Evolutionary conservation across 176 grass and related monocot genomes (phyloP), one percentile per base, ranked within the genome.

Genomic region (Ensete ventricosum): DNA sequence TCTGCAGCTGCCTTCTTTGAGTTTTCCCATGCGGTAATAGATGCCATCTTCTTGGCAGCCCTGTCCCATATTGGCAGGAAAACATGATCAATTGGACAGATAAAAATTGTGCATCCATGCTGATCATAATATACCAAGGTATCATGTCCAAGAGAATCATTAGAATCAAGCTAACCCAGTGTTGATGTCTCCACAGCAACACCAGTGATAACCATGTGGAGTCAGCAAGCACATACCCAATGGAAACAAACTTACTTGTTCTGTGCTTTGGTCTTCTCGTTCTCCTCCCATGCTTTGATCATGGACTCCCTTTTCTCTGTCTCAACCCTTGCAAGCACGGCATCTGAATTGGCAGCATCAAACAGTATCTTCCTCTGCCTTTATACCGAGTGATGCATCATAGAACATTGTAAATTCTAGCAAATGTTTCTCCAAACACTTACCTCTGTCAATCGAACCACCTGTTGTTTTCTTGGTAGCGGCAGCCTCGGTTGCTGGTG

Each of bases 211-310:
- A 43, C 5, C 34, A 43, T 43, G 34, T 43, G 34, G 34, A 43
- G 34, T 43, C 4, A 43, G 4, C 34, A 43, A 43, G 34, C 5
- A 4, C 3, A 43, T 6, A 43, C 34, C 34, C 34, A 43, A 43
- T 43, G 4, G 34, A 43, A 43, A 43, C 29, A 21, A 63, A 51
- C 77, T 74, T 89, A 93, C 94, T 84, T 98, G 71, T 98, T 91
- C 10, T 98, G 82, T 52, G 90, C 90, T 69, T 89, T 93, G 7
- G 84, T 64, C 73, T 98, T 98, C 68, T 89, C 82, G 27, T 87
- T 98, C 9, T 87, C 86, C 62, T 91, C 90, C 94, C 94, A 93
- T 74, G 94, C 86, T 80, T 85, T 91, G 54, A 98, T 93, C 73
- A 98, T 70, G 78, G 90, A 93, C 26, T 69, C 73, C 27, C 59